phyloP scores from a whole-genome alignment of 768 basidiomycete species.

The Tephrocybe sp. region DNA sequence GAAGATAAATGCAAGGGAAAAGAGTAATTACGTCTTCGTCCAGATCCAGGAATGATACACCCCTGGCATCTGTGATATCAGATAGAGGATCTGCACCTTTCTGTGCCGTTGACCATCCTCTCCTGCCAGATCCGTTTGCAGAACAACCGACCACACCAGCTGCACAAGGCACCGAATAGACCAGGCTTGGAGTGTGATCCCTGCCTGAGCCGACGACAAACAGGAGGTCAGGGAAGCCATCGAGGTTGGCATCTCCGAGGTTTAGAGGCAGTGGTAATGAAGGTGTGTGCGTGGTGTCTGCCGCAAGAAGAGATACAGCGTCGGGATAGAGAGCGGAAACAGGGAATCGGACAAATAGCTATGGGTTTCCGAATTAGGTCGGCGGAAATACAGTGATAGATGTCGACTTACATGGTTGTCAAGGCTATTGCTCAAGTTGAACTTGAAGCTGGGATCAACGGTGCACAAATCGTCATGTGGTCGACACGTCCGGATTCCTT shows the following conservation, averaged over 20 bases:
- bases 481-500: slow-evolving; percentile 63
- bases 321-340: slow-evolving; percentile 58
- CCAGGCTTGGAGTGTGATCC: slow-evolving; percentile 55
- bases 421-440: slow-evolving; percentile 55
- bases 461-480: slow-evolving; percentile 79
- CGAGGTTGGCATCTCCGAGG: slow-evolving; percentile 87
- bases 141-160: slow-evolving; percentile 58
- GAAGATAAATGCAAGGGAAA: neutral
- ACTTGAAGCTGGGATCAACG: slow-evolving; percentile 78
- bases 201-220: slow-evolving; percentile 47
- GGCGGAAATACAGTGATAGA: neutral
- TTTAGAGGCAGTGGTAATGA: slow-evolving; percentile 75
- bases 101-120: slow-evolving; percentile 62
- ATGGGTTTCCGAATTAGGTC: neutral
- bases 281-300: slow-evolving; percentile 65
- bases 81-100: slow-evolving; percentile 63
- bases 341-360: slow-evolving; percentile 71
- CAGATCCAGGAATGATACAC: slow-evolving; percentile 82
- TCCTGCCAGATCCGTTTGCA: slow-evolving; percentile 44
- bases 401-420: slow-evolving; percentile 48
- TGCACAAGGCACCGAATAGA: slow-evolving; percentile 64
- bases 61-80: slow-evolving; percentile 73
- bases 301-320: slow-evolving; percentile 61
- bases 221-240: slow-evolving; percentile 92
- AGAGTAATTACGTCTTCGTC: slow-evolving; percentile 84